Conservation (phyloP, 257 asterid genomes). For the Ocimum tenuiflorum region DNA sequence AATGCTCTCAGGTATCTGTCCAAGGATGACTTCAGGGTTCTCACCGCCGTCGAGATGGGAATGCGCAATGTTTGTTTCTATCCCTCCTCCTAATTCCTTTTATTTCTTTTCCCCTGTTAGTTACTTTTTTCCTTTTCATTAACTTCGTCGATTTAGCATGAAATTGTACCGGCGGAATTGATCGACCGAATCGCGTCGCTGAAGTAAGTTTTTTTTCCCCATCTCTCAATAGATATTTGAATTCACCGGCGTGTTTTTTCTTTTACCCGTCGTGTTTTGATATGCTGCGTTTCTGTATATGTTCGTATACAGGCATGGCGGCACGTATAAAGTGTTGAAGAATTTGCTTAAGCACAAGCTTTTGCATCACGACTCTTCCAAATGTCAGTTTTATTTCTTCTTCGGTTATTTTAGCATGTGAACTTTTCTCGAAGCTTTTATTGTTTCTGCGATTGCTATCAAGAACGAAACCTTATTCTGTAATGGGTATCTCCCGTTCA, state of each 20-base stretch:
- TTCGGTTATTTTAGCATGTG: not conserved
- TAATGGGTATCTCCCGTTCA: too few species aligned
- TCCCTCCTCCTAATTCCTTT: not conserved
- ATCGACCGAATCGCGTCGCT: constrained; percentile 73
- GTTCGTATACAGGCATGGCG: constrained; percentile 68
- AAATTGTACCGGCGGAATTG: constrained; percentile 81
- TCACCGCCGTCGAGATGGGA: constrained; percentile 96
- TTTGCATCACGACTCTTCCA: constrained; percentile 87
- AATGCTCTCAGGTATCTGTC: constrained; percentile 71
- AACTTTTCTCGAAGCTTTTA: not conserved
- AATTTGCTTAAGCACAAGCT: constrained; percentile 95
- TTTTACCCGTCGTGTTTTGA: not conserved
- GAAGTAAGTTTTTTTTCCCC: constrained; percentile 35
- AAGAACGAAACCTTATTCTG: not conserved
- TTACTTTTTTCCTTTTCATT: not conserved
- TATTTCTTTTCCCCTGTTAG: not conserved
- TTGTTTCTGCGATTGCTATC: not conserved
- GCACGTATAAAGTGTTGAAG: constrained; percentile 91
- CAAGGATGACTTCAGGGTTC: constrained; percentile 88
- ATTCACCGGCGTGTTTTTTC: not conserved
- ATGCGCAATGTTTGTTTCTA: constrained; percentile 69
- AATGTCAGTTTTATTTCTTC: constrained; percentile 47
- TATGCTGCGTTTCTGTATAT: constrained; percentile 3
- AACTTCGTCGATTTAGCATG: constrained; percentile 46
- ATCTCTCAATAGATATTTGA: not conserved